phyloP scores from a whole-genome alignment of 2,329 filamentous ascomycete genomes.

The Alternaria viburni region DNA sequence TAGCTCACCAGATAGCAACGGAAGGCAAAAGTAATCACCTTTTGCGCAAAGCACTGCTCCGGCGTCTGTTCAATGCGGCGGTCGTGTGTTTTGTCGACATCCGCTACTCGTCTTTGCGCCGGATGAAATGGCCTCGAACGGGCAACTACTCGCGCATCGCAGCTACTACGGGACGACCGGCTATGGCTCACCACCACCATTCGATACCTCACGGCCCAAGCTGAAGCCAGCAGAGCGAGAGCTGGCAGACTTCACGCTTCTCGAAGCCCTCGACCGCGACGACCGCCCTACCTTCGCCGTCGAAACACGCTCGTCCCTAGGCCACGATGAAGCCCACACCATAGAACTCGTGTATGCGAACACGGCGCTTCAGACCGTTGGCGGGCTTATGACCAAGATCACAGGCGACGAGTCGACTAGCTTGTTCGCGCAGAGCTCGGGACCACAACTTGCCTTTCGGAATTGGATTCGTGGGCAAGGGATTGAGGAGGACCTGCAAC shows the following conservation, averaged over 20 bases:
- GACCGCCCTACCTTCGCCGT: constrained; percentile 35
- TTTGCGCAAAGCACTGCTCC: not conserved
- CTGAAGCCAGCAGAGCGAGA: constrained; percentile 7
- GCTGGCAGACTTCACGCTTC: constrained; percentile 20
- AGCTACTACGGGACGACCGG: not conserved
- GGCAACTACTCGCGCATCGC: constrained; percentile 4
- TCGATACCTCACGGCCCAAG: constrained; percentile 5
- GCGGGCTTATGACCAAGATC: constrained; percentile 25
- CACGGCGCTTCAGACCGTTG: constrained; percentile 22
- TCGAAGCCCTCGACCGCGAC: constrained; percentile 32
- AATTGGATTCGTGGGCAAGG: constrained; percentile 31
- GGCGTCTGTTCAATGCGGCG: not conserved
- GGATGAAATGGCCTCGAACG: constrained; percentile 2
- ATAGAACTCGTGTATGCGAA: constrained; percentile 36
- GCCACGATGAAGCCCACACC: constrained; percentile 5
- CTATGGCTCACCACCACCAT: not conserved
- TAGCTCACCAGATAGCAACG: not conserved
- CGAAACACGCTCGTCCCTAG: constrained; percentile 7
- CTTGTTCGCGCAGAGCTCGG: constrained; percentile 21
- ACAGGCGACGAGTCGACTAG: constrained; percentile 18
- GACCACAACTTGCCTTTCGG: constrained; percentile 31
- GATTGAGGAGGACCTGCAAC: constrained; percentile 13
- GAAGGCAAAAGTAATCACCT: not conserved
- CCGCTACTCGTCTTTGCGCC: not conserved
- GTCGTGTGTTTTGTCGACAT: not conserved